These are phyloP conservation scores for Erythrobasidium yunnanense DNA, from an alignment of 768 basidiomycete genomes.

Conservation along the genomic window DNA sequence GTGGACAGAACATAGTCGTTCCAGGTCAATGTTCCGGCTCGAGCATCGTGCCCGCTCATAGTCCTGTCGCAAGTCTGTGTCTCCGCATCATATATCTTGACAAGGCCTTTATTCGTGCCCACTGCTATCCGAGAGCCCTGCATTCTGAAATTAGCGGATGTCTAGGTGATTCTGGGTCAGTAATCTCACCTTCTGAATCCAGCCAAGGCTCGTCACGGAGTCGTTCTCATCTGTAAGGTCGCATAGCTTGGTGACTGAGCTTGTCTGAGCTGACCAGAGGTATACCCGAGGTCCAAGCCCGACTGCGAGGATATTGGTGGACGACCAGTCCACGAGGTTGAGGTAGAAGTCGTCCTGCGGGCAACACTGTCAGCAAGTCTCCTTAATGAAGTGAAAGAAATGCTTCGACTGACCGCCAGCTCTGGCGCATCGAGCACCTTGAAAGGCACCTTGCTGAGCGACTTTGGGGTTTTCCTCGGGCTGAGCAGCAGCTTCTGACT, in stretches of 20 bases:
- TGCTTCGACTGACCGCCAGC: slow-evolving; percentile 48
- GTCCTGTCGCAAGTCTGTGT: slow-evolving; percentile 64
- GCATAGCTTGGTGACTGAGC: slow-evolving; percentile 79
- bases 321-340: slow-evolving; percentile 94
- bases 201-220: slow-evolving; percentile 74
- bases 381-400: not conserved
- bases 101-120: slow-evolving; percentile 73
- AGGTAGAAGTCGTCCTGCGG: slow-evolving; percentile 82
- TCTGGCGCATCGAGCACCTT: slow-evolving; percentile 94
- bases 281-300: slow-evolving; percentile 87
- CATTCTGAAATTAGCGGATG: not conserved
- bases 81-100: slow-evolving; percentile 87
- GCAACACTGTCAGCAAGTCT: slow-evolving; percentile 20
- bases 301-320: slow-evolving; percentile 86
- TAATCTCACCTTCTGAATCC: slow-evolving; percentile 63
- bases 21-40: slow-evolving; percentile 92
- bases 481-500: slow-evolving; percentile 72
- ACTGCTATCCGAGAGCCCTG: slow-evolving; percentile 79
- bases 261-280: slow-evolving; percentile 91
- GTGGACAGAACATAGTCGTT: slow-evolving; percentile 75
- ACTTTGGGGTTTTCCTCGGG: slow-evolving; percentile 67
- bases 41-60: slow-evolving; percentile 74
- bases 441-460: slow-evolving; percentile 87
- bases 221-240: slow-evolving; percentile 55
- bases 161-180: no score